Conservation (phyloP, 2,329 filamentous ascomycete genomes). For the Aplosporella prunicola region DNA sequence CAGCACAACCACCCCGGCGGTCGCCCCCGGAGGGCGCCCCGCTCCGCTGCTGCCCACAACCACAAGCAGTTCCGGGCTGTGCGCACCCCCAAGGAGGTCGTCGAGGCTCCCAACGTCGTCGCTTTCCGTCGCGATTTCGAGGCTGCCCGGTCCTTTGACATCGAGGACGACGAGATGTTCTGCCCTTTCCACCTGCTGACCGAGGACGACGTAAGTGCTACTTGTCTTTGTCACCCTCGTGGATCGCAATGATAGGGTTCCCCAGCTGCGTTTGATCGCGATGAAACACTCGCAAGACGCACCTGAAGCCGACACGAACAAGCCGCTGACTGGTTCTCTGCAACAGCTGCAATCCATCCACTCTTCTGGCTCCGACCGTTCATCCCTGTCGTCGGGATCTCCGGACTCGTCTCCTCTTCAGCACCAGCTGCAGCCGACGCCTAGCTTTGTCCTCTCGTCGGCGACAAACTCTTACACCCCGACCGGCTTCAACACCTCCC, state of each 20-base stretch:
- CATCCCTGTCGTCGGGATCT: constrained; percentile 88
- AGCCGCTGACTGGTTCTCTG: constrained; percentile 14
- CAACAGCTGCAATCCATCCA: constrained; percentile 79
- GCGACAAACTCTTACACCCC: constrained; percentile 46
- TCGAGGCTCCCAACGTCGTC: constrained; percentile 64
- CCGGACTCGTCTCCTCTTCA: constrained; percentile 86
- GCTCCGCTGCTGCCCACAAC: constrained; percentile 72
- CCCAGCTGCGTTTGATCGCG: constrained; percentile 1
- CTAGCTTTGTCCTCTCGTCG: constrained; percentile 62
- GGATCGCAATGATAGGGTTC: not conserved
- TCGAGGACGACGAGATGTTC: constrained; percentile 94
- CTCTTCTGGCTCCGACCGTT: constrained; percentile 81
- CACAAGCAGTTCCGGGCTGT: constrained; percentile 82
- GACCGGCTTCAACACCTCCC: constrained; percentile 55
- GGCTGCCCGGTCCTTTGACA: constrained; percentile 83
- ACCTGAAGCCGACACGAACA: constrained; percentile 12
- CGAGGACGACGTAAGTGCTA: constrained; percentile 69
- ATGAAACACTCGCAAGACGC: no score
- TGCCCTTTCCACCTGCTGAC: constrained; percentile 80
- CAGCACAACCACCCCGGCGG: constrained; percentile 74
- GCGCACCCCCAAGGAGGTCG: constrained; percentile 76
- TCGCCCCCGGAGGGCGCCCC: constrained; percentile 74
- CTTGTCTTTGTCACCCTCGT: constrained; percentile 2
- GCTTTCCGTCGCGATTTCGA: constrained; percentile 84
- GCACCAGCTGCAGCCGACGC: constrained; percentile 63